Percentiles rank a stretch among this genome's conserved stretches.
These are phyloP conservation scores for Endocalyx cinctus DNA, from an alignment of 2,329 filamentous ascomycete species.

Conservation along the genomic window DNA sequence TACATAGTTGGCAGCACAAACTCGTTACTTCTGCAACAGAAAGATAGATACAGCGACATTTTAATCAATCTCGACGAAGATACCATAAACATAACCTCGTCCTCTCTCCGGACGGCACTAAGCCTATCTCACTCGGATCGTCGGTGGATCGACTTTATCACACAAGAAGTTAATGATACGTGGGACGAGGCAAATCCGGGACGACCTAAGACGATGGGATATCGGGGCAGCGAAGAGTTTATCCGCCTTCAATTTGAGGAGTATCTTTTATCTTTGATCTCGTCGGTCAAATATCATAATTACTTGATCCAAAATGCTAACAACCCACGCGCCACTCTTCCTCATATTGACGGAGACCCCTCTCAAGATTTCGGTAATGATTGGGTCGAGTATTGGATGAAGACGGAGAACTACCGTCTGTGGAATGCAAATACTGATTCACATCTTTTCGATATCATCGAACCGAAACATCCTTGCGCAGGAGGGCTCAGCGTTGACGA, in stretches of 20 bases:
- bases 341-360: constrained; percentile 76
- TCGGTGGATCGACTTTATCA: constrained; percentile 94
- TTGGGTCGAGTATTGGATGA: constrained; percentile 83
- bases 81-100: constrained; percentile 76
- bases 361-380: constrained; percentile 76
- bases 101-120: constrained; percentile 71
- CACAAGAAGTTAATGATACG: constrained; percentile 88
- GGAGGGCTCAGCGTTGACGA: constrained; percentile 92
- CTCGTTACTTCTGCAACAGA: constrained; percentile 87
- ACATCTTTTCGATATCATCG: constrained; percentile 89
- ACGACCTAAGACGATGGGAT: constrained; percentile 90
- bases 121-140: constrained; percentile 80
- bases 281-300: constrained; percentile 83
- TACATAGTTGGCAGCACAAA: constrained; percentile 98
- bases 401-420: constrained; percentile 86
- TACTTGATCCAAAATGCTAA: constrained; percentile 51
- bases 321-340: constrained; percentile 57
- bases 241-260: constrained; percentile 97
- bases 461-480: constrained; percentile 88
- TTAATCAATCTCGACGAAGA: constrained; percentile 93
- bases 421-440: constrained; percentile 78
- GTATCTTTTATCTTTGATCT: constrained; percentile 84
- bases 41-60: constrained; percentile 92
- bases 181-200: constrained; percentile 92
- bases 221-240: constrained; percentile 93